Conservation (phyloP, 1,284 basidiomycete species). For the Puccinia coronata region DNA sequence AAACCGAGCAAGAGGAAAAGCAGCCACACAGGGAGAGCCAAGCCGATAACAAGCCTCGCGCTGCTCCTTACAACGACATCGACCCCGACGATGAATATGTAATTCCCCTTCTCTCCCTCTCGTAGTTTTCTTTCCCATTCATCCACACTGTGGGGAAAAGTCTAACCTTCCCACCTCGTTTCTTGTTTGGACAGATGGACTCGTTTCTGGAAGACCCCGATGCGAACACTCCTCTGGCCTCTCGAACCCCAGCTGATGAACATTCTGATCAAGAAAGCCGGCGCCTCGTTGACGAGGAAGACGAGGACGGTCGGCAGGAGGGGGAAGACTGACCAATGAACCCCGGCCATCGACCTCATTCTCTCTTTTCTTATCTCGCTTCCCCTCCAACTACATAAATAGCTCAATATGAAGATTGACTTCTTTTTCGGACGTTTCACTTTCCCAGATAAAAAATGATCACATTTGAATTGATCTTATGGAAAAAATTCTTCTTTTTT, state of each 20-base stretch:
- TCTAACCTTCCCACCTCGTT: neutral
- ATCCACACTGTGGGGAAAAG: neutral
- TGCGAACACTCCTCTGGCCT: neutral
- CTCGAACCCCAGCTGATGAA: conserved; percentile 1
- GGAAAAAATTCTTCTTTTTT: neutral
- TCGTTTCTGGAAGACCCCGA: conserved; percentile 31
- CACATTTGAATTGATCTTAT: neutral
- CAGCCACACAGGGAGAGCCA: conserved; percentile 64
- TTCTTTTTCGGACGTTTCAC: neutral
- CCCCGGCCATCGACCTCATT: too few relatives aligned
- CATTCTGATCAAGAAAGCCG: neutral
- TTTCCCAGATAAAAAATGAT: neutral
- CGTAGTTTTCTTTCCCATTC: neutral
- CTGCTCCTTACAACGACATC: conserved; percentile 24
- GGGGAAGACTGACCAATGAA: neutral
- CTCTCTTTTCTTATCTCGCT: neutral
- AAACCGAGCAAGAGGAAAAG: conserved; percentile 67
- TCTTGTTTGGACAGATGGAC: conserved; percentile 21
- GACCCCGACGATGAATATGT: conserved; percentile 40
- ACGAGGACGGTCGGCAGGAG: neutral
- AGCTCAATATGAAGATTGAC: too few relatives aligned
- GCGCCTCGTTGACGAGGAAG: neutral
- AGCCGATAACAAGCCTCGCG: neutral
- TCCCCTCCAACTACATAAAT: neutral
- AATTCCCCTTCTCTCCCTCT: neutral